Base-by-base conservation (phyloP, 495 filamentous ascomycete genomes). In the Talaromyces borbonicus region DNA sequence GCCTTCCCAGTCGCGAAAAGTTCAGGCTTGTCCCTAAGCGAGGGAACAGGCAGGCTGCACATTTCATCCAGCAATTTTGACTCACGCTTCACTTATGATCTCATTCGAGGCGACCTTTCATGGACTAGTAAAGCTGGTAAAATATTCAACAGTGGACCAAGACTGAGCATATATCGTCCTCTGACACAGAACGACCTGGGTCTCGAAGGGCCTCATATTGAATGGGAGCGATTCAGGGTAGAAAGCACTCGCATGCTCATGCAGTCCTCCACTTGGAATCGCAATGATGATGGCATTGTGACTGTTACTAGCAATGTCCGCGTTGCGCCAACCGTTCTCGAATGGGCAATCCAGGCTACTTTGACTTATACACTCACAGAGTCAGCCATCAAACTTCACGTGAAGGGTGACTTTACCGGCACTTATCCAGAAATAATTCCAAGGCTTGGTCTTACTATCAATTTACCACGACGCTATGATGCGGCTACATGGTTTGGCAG, bases 131-230 rank as follows among this genome's bases (percentile, higher is more conserved):
- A 47, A 1, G 20, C 27, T 7, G 42, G 51, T 29, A 52, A 48
- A 14, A 33, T 54, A 5, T 48, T 57, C 30, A 30, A 50, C 19
- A 47, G 51, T 32, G 57, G 57, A 8, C 57, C 55, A 8, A 46
- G 52, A 22, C 40, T 60, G 8, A 43, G 46, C 9, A 53, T 60
- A 23, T 56, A 54, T 41, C 55, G 57, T 18, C 52, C 57, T 12
- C 33, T 54, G 43, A 83, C 80, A 1, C 72, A 82, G 57, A 83
- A 83, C 55, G 80, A 84, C 52, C 58, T 63, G 6, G 68, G 73
- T 2, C 49, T 52, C 18, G 57, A 63, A 24, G 66, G 61, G 11
- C 47, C 55, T 20, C 27, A 20, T n/a, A 37, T 50, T 30, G 54
- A 54, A n/a, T 54, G 54, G 54, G 36, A 56, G 4, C 38, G 46